phyloP scores from a whole-genome alignment of 169 alveolate genomes.

The Cryptosporidium meleagridis region DNA sequence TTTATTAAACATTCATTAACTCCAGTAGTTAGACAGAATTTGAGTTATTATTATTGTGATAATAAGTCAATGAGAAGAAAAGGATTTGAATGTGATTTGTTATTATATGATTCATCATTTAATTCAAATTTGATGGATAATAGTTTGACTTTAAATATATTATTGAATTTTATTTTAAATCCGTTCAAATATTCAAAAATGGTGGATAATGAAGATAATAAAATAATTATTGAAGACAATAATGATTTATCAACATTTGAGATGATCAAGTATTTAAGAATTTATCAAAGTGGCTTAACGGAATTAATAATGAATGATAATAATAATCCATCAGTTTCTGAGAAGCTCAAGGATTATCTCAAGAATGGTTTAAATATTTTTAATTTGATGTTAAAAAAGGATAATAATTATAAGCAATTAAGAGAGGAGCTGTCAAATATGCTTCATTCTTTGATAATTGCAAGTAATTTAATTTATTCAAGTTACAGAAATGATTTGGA shows the following conservation, averaged over 20 bases:
- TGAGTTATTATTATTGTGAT: neutral
- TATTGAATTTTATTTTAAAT: conserved; percentile 17
- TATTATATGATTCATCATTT: neutral
- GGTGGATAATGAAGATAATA: neutral
- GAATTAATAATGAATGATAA: conserved; percentile 35
- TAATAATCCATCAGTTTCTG: neutral
- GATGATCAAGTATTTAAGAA: conserved; percentile 40
- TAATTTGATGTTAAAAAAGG: neutral
- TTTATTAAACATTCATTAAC: conserved; percentile 35
- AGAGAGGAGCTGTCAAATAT: conserved; percentile 63
- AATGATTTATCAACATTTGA: conserved; percentile 56
- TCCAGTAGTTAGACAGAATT: conserved; percentile 1
- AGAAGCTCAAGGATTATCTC: neutral
- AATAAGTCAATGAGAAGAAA: neutral
- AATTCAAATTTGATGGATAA: neutral
- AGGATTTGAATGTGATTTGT: neutral
- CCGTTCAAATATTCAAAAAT: conserved; percentile 17
- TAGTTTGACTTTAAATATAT: neutral
- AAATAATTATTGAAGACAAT: neutral
- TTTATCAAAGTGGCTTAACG: conserved; percentile 44
- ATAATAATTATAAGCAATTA: conserved; percentile 51
- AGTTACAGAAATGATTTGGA: no score
- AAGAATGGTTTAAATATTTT: conserved; percentile 23
- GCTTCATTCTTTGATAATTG: conserved; percentile 29
- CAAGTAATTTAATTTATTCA: conserved; percentile 31